phyloP scores from a whole-genome alignment of 768 basidiomycete genomes.

The Naganishia kalamii region DNA sequence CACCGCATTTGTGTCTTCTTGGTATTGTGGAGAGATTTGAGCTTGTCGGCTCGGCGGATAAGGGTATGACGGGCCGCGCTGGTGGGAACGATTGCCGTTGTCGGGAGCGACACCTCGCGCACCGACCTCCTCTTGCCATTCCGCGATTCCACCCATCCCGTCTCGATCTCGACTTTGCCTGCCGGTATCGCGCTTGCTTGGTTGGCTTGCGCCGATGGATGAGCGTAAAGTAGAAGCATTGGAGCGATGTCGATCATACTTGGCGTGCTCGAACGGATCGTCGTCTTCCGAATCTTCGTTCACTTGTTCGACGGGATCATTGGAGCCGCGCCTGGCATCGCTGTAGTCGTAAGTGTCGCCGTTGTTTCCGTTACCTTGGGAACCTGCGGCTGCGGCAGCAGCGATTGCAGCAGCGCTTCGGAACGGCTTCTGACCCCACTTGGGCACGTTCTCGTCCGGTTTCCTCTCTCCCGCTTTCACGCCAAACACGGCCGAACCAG shows the following conservation, averaged over 20 bases:
- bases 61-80: not conserved
- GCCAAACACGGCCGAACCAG: not conserved
- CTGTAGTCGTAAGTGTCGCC: no score
- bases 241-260: slow-evolving; percentile 11
- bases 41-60: not conserved
- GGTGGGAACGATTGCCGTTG: not conserved
- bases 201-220: not conserved
- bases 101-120: not conserved
- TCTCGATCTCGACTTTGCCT: slow-evolving; percentile 13
- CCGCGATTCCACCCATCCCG: slow-evolving; percentile 6
- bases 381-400: no score
- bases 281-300: slow-evolving; percentile 13
- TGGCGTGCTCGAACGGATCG: slow-evolving; percentile 8
- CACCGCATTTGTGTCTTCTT: not conserved
- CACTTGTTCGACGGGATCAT: not conserved
- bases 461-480: slow-evolving; percentile 15
- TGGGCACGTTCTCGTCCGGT: slow-evolving; percentile 4
- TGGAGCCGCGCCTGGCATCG: no score
- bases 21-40: not conserved
- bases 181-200: not conserved
- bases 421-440: slow-evolving; percentile 21
- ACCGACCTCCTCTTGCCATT: slow-evolving; percentile 15
- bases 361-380: not conserved
- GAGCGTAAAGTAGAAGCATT: not conserved
- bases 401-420: not conserved